These are phyloP conservation scores for Exophiala lecanii-corni DNA, from an alignment of 2,329 filamentous ascomycete genomes.

Conservation along the genomic window DNA sequence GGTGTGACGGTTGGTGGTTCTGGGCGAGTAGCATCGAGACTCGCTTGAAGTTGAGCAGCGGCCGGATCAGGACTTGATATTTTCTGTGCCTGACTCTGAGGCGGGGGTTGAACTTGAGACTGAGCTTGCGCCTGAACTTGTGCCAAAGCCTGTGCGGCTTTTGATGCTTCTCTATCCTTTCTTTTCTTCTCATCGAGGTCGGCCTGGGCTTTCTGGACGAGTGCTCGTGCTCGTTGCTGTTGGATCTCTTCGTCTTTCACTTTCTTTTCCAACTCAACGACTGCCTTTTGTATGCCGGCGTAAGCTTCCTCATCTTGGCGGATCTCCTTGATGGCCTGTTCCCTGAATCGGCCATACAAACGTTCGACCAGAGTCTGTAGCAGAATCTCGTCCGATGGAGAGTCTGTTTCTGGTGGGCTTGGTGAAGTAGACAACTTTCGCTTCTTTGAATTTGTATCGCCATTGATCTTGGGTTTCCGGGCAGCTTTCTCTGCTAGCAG, in stretches of 20 bases:
- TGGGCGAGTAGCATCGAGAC: slow-evolving; percentile 12
- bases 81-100: no score
- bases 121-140: slow-evolving; percentile 2
- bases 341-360: slow-evolving; percentile 70
- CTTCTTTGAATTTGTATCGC: slow-evolving; percentile 56
- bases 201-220: slow-evolving; percentile 1
- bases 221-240: neutral
- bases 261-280: slow-evolving; percentile 62
- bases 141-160: neutral
- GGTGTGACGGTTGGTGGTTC: slow-evolving; percentile 7
- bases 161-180: slow-evolving; percentile 1
- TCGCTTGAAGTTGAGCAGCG: slow-evolving; percentile 16
- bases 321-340: slow-evolving; percentile 65
- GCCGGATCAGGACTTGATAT: slow-evolving; percentile 14
- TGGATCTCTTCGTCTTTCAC: slow-evolving; percentile 44
- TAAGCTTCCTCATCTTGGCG: slow-evolving; percentile 68
- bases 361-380: slow-evolving; percentile 56
- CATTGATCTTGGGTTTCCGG: slow-evolving; percentile 31
- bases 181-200: neutral
- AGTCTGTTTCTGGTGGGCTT: slow-evolving; percentile 37
- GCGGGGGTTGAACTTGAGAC: neutral
- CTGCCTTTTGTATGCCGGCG: slow-evolving; percentile 60
- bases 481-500: slow-evolving; percentile 62
- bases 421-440: slow-evolving; percentile 66
- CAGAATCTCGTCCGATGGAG: slow-evolving; percentile 8